Evolutionary conservation across 768 basidiomycete genomes (phyloP), one percentile per base, ranked within the genome.

Genomic region (Collybia nuda): DNA sequence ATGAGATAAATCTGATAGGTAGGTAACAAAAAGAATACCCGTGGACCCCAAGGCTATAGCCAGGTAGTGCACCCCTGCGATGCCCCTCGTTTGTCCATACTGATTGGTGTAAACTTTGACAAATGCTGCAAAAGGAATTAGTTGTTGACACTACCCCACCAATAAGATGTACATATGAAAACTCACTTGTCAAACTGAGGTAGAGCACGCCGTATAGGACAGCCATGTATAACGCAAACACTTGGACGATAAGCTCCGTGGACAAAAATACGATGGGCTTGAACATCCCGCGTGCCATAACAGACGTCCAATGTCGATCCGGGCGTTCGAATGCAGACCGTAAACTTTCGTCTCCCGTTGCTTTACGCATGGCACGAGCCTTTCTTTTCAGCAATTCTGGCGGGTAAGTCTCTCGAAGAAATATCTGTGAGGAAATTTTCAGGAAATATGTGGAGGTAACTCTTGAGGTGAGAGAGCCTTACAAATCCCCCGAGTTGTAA

Each of bases 171-270:
- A 9, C 4, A 35, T 21, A 11, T 9, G n/a, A 42, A 46, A 50
- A 70, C 74, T 46, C 41, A 69, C 69, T 67, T 21, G 69, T 70
- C 48, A 70, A 57, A 47, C 63, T 69, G 26, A 70, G 50, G 50
- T 79, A 82, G 5, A 80, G 54, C 5, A 64, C 63, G 5, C 80
- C 85, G 53, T 81, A 87, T 9, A 85, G 62, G 43, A 85, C 75
- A 2, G 80, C 78, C 72, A 82, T 75, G 53, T 84, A 85, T 6
- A 79, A 3, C 1, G 78, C 78, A 40, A 85, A 71, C 2, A 83
- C 65, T 60, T 83, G 84, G 29, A 87, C 72, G 55, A 86, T 84
- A 2, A 81, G 85, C 60, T 87, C 84, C 17, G 64, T 69, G 0
- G 44, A 53, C 40, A 85, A 79, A 36, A 88, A 68, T 6, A 65